These are phyloP conservation scores for Botrytis hyacinthi DNA, from an alignment of 2,329 filamentous ascomycete genomes.

Conservation along the genomic window DNA sequence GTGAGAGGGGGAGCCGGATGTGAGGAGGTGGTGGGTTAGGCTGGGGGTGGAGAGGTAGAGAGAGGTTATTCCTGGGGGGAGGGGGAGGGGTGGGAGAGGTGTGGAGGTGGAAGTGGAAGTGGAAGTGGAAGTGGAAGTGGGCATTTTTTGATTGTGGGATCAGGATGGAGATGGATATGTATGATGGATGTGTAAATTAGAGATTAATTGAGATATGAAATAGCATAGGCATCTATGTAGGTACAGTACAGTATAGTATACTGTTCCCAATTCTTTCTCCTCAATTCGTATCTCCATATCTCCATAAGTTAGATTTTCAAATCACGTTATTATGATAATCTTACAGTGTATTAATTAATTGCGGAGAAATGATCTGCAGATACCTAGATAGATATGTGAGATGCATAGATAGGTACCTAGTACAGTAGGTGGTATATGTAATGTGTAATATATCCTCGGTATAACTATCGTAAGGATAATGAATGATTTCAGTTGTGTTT, in stretches of 20 bases:
- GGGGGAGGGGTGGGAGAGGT: not conserved
- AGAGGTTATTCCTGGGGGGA: not conserved
- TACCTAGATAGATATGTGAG: no score
- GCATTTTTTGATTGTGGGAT: no score
- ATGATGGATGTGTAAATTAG: no score
- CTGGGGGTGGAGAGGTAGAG: not conserved
- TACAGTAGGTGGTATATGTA: no score
- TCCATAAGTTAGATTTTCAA: no score
- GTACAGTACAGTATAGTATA: not conserved
- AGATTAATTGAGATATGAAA: not conserved
- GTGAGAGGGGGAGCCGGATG: constrained; percentile 39
- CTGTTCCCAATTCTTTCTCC: not conserved
- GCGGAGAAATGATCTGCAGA: not conserved
- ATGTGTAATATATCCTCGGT: no score
- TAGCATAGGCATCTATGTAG: not conserved
- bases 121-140: no score
- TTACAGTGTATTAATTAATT: not conserved
- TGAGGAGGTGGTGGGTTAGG: constrained; percentile 28
- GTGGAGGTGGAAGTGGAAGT: not conserved
- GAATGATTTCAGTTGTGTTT: no score
- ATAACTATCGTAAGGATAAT: no score
- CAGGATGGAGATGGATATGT: no score
- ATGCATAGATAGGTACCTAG: no score
- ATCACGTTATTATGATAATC: no score
- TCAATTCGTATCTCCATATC: not conserved